Percentiles rank a stretch among this genome's conserved stretches.
Conservation (phyloP, 2,329 filamentous ascomycete genomes). For the Dichotomopilus funicola region DNA sequence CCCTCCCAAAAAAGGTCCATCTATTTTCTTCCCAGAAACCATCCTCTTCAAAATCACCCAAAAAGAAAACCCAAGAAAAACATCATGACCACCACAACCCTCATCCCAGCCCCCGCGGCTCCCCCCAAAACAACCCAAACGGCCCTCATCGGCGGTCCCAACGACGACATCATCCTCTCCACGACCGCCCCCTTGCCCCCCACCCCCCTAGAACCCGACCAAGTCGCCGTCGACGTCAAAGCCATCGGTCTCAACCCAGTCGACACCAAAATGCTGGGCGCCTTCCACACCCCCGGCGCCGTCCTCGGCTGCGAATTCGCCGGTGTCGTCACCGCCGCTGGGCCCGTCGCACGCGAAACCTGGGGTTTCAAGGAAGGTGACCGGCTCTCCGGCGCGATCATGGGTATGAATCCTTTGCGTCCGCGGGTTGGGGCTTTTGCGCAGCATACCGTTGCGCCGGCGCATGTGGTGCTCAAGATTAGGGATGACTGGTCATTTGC, state of each 20-base stretch:
- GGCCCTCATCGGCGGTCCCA: not conserved
- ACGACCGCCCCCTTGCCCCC: not conserved
- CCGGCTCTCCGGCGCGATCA: conserved; percentile 23
- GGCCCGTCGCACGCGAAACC: not conserved
- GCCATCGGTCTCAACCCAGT: conserved; percentile 33
- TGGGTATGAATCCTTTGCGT: conserved; percentile 10
- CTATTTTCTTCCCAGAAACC: too few relatives aligned
- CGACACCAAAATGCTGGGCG: conserved; percentile 31
- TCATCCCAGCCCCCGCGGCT: too few relatives aligned
- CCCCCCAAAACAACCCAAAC: not conserved
- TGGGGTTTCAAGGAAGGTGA: conserved; percentile 18
- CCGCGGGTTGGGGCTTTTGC: not conserved
- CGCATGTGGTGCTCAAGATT: not conserved
- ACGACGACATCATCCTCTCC: not conserved
- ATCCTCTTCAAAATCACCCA: too few relatives aligned
- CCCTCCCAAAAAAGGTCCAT: too few relatives aligned
- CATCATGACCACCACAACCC: too few relatives aligned
- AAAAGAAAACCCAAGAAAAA: too few relatives aligned
- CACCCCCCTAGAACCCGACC: not conserved
- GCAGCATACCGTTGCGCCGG: not conserved
- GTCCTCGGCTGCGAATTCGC: conserved; percentile 32
- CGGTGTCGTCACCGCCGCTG: conserved; percentile 28
- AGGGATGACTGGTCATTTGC: not conserved
- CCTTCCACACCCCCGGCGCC: conserved; percentile 24
- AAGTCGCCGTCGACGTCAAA: not conserved